phyloP scores from a whole-genome alignment of 306 rosid species.

The Malus asiatica region DNA sequence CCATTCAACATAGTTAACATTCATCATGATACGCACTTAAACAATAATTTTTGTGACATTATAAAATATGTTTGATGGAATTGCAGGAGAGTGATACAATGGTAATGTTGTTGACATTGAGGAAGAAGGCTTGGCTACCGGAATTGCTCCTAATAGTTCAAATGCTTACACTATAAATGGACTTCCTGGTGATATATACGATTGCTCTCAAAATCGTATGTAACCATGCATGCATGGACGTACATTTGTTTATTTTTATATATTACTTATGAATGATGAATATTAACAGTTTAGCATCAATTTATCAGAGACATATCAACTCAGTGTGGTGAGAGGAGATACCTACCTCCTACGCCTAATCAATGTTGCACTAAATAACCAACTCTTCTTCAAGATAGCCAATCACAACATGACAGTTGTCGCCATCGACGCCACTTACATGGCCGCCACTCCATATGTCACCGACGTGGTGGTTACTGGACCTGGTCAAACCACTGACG shows the following conservation, averaged over 20 bases:
- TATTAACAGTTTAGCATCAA: neutral
- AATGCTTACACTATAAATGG: constrained; percentile 64
- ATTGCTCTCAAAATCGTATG: constrained; percentile 43
- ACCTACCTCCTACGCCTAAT: constrained; percentile 49
- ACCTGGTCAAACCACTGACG: constrained; percentile 66
- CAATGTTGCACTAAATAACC: constrained; percentile 57
- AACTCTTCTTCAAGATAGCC: constrained; percentile 58
- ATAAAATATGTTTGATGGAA: neutral
- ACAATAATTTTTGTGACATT: neutral
- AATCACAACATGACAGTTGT: constrained; percentile 57
- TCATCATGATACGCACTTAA: neutral
- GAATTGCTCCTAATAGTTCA: constrained; percentile 16
- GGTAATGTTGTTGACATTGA: constrained; percentile 39
- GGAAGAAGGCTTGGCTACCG: constrained; percentile 10
- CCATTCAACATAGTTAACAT: too few relatives aligned
- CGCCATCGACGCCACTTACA: constrained; percentile 58
- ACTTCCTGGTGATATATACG: constrained; percentile 45
- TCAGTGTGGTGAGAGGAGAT: constrained; percentile 39
- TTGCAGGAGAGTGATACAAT: constrained; percentile 76
- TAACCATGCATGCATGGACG: neutral
- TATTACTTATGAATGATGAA: neutral
- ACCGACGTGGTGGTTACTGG: constrained; percentile 37
- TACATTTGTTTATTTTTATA: neutral
- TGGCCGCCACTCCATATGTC: constrained; percentile 23
- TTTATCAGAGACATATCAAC: constrained; percentile 23